Evolutionary conservation across 2,329 filamentous ascomycete genomes (phyloP).

Genomic region (Akanthomyces muscarius): DNA sequence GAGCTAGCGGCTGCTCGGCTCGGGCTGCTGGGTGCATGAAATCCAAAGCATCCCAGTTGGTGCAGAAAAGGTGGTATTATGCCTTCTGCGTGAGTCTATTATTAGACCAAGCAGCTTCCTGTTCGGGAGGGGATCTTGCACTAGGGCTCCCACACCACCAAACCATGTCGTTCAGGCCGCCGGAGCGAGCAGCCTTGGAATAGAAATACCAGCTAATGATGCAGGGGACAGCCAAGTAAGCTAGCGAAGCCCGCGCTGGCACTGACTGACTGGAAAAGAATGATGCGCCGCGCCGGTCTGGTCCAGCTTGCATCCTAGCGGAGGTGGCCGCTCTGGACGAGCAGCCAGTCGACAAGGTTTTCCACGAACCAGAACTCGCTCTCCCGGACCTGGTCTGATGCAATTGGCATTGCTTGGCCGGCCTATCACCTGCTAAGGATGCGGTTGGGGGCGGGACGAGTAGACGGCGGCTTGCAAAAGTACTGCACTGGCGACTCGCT

Average conservation of each 20-base stretch:
- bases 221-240: not conserved
- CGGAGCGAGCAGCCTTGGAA: conserved; percentile 5
- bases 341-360: not conserved
- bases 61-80: conserved; percentile 4
- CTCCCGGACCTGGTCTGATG: not conserved
- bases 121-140: conserved; percentile 17
- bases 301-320: not conserved
- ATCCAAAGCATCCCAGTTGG: conserved; percentile 2
- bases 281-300: not conserved
- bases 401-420: not conserved
- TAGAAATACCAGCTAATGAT: not conserved
- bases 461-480: conserved; percentile 9
- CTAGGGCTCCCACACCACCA: conserved; percentile 9
- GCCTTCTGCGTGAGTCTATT: conserved; percentile 7
- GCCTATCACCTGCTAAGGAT: not conserved
- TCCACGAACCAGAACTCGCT: not conserved
- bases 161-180: not conserved
- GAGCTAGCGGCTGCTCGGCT: conserved; percentile 13
- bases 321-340: not conserved
- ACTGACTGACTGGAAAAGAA: not conserved
- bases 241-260: not conserved
- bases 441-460: not conserved
- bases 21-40: not conserved
- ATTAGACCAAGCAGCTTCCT: conserved; percentile 19
- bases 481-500: not conserved